These are phyloP conservation scores for Macrophomina pseudophaseolina DNA, from an alignment of 2,329 filamentous ascomycete genomes.

Conservation along the genomic window DNA sequence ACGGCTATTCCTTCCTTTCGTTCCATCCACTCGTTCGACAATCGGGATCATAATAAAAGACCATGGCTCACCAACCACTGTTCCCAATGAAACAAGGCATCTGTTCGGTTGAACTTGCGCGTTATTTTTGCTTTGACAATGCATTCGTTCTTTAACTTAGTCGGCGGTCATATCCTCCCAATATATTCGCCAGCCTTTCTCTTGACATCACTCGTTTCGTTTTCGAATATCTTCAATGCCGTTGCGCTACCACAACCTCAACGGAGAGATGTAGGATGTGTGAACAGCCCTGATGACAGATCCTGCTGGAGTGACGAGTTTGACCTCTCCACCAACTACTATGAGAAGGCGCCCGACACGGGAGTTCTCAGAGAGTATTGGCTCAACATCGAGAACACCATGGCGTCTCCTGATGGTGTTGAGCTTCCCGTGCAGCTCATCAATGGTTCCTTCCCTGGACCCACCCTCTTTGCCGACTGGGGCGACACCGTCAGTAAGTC, in stretches of 20 bases:
- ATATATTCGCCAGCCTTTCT: neutral
- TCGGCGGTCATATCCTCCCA: too few species aligned
- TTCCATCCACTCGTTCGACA: too few species aligned
- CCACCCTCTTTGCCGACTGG: conserved; percentile 41
- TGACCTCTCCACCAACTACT: conserved; percentile 59
- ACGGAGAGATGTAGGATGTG: neutral
- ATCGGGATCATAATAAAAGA: too few species aligned
- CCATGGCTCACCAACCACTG: too few species aligned
- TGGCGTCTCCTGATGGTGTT: conserved; percentile 63
- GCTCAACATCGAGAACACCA: conserved; percentile 57
- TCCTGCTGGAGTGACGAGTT: conserved; percentile 39
- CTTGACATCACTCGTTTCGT: neutral
- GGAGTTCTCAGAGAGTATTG: conserved; percentile 62
- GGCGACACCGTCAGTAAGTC: conserved; percentile 49
- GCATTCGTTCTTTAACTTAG: too few species aligned
- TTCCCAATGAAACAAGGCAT: too few species aligned
- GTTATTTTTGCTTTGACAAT: too few species aligned
- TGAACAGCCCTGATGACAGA: neutral
- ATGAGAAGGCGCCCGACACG: conserved; percentile 56
- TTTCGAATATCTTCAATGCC: neutral
- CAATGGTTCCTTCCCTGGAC: neutral
- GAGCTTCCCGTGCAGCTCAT: conserved; percentile 36
- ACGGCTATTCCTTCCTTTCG: too few species aligned
- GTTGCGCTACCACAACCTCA: neutral
- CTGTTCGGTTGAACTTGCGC: too few species aligned